Conservation (phyloP, 108 stramenopile genomes). For the Mediolabrus comicus region DNA sequence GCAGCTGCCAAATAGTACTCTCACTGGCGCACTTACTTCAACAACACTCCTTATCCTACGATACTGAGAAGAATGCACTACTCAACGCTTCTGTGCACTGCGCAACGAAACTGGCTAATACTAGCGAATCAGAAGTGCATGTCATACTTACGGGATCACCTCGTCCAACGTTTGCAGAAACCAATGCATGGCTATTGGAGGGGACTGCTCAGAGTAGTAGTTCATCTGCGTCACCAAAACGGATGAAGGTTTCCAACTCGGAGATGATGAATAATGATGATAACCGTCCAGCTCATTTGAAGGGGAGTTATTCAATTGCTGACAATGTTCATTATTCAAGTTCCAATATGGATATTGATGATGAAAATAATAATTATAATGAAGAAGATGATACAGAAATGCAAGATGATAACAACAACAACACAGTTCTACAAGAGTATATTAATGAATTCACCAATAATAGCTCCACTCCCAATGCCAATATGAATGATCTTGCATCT, state of each 20-base stretch:
- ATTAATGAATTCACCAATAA: constrained; percentile 8
- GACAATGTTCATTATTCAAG: constrained; percentile 1
- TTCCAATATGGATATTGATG: not conserved
- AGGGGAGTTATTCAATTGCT: constrained; percentile 7
- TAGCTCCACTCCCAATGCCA: constrained; percentile 19
- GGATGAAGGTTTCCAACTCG: not conserved
- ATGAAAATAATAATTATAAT: not conserved
- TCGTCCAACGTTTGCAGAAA: constrained; percentile 44
- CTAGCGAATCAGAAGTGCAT: constrained; percentile 12
- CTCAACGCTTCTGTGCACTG: constrained; percentile 6
- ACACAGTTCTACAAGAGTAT: constrained; percentile 7
- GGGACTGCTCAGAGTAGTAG: not conserved
- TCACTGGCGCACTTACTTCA: constrained; percentile 34
- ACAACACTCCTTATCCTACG: constrained; percentile 25
- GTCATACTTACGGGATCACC: constrained; percentile 35
- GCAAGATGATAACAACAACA: not conserved
- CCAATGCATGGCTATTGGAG: constrained; percentile 47
- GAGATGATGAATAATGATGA: constrained; percentile 3
- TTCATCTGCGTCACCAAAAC: not conserved
- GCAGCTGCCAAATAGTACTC: constrained; percentile 1
- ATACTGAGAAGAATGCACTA: constrained; percentile 23
- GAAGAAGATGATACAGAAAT: not conserved
- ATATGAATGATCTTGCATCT: constrained; percentile 24
- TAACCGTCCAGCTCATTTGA: not conserved
- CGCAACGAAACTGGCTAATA: constrained; percentile 3